Evolutionary conservation across 106 monocot genomes (phyloP).

Genomic region (Narthecium ossifragum): DNA sequence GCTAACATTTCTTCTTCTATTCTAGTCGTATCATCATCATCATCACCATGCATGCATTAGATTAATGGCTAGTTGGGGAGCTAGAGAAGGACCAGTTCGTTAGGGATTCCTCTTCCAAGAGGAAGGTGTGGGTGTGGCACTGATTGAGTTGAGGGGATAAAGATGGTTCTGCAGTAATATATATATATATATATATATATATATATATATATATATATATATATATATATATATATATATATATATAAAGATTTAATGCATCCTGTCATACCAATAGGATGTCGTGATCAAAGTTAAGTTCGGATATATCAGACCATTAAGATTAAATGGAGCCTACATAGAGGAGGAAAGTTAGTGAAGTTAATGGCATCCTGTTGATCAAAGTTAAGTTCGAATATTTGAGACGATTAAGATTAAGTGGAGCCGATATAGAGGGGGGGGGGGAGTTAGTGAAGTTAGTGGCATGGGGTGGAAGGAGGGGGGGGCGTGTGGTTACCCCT

Average conservation of each 20-base stretch:
- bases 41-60: not conserved
- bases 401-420: too few relatives aligned
- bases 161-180: conserved; percentile 12
- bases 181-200: not conserved
- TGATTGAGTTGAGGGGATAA: conserved; percentile 33
- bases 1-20: not conserved
- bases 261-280: not conserved
- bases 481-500: too few relatives aligned
- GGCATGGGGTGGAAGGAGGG: too few relatives aligned
- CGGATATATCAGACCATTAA: too few relatives aligned
- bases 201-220: not conserved
- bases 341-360: too few relatives aligned
- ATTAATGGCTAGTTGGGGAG: not conserved
- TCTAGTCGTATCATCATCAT: not conserved
- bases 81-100: too few relatives aligned
- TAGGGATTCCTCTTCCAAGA: not conserved
- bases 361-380: too few relatives aligned
- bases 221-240: not conserved
- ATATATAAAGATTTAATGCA: not conserved
- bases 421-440: too few relatives aligned
- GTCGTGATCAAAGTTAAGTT: too few relatives aligned
- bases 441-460: too few relatives aligned
- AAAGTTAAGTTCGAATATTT: too few relatives aligned
- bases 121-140: conserved; percentile 19
- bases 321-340: too few relatives aligned